Percentiles rank a stretch among this genome's conserved stretches.
These are phyloP conservation scores for Stromatinia cepivora DNA, from an alignment of 2,329 filamentous ascomycete genomes.

Conservation along the genomic window DNA sequence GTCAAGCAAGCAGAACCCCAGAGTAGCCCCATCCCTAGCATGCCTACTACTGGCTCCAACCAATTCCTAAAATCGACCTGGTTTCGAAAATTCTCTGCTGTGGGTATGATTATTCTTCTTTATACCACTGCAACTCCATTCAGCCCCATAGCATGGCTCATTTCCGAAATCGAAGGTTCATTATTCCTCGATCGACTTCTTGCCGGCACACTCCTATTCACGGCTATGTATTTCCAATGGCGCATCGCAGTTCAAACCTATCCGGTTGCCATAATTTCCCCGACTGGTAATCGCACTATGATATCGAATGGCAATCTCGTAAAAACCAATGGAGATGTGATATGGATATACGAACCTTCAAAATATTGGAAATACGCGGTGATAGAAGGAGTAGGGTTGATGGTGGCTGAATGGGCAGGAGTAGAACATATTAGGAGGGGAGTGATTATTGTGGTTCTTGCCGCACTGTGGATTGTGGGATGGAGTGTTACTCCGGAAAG, in stretches of 20 bases:
- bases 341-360: slow-evolving; percentile 28
- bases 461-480: slow-evolving; percentile 29
- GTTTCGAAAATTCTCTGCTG: slow-evolving; percentile 14
- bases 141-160: slow-evolving; percentile 30
- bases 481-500: slow-evolving; percentile 27
- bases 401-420: slow-evolving; percentile 23
- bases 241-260: slow-evolving; percentile 29
- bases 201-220: slow-evolving; percentile 28
- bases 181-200: slow-evolving; percentile 30
- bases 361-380: slow-evolving; percentile 30
- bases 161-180: slow-evolving; percentile 24
- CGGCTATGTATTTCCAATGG: slow-evolving; percentile 32
- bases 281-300: slow-evolving; percentile 1
- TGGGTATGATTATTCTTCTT: slow-evolving; percentile 21
- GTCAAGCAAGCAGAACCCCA: slow-evolving; percentile 21
- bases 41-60: not conserved
- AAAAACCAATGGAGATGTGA: slow-evolving; percentile 15
- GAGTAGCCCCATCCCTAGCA: slow-evolving; percentile 14
- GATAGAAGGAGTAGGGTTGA: slow-evolving; percentile 22
- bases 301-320: slow-evolving; percentile 14
- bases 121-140: slow-evolving; percentile 32
- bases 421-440: slow-evolving; percentile 27
- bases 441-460: slow-evolving; percentile 23
- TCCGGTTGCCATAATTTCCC: slow-evolving; percentile 19
- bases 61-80: slow-evolving; percentile 9